A percentile compares a stretch with the other conserved stretches of the same genome.
These are phyloP conservation scores for Paramyrothecium sp. DNA, from an alignment of 2,329 filamentous ascomycete genomes.

Conservation along the genomic window DNA sequence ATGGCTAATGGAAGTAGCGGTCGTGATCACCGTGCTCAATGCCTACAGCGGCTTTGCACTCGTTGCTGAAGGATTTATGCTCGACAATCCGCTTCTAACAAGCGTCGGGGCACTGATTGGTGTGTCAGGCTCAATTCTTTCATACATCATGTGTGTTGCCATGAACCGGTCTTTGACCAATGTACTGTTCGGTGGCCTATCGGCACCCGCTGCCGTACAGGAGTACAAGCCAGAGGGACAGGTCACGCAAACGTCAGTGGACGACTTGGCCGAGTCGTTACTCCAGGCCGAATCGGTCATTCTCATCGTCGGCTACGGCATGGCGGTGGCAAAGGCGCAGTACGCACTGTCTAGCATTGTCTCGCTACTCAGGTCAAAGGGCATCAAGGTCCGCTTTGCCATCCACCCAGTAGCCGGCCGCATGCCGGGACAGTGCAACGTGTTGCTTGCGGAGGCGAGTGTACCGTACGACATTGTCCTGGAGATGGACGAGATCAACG, in stretches of 20 bases:
- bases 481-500: constrained; percentile 96
- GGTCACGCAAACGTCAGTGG: constrained; percentile 74
- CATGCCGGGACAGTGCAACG: constrained; percentile 93
- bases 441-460: constrained; percentile 81
- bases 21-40: constrained; percentile 87
- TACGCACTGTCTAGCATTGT: constrained; percentile 87
- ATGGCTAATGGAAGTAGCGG: constrained; percentile 40
- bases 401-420: constrained; percentile 88
- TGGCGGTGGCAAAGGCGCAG: constrained; percentile 92
- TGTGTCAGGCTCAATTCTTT: constrained; percentile 84
- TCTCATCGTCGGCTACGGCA: constrained; percentile 88
- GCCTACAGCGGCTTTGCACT: constrained; percentile 89
- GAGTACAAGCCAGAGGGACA: constrained; percentile 78
- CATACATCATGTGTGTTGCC: constrained; percentile 82
- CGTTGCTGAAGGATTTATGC: constrained; percentile 88
- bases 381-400: constrained; percentile 81
- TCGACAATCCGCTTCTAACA: constrained; percentile 81
- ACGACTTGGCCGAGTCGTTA: constrained; percentile 76
- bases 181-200: constrained; percentile 81
- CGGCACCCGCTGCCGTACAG: constrained; percentile 54
- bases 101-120: constrained; percentile 86
- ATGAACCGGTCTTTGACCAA: constrained; percentile 93
- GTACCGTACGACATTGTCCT: constrained; percentile 91
- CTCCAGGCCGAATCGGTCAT: constrained; percentile 80
- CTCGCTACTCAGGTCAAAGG: constrained; percentile 67